Base-by-base conservation (phyloP, 441 rosid species). In the Corymbia citriodora region DNA sequence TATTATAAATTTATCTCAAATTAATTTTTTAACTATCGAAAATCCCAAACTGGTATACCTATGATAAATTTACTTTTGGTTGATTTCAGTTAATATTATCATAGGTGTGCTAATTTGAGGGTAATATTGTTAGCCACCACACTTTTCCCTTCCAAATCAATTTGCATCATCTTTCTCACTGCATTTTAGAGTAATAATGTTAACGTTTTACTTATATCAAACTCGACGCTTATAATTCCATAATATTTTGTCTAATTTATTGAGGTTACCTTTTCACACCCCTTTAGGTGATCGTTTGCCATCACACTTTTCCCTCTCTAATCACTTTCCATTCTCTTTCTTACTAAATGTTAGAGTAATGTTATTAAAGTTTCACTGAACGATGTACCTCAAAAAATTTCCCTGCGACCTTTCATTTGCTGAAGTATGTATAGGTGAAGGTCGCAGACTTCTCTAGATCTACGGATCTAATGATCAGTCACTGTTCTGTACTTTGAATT, bases 11-110 rank as follows among this genome's bases (percentile, higher is more conserved):
- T 21, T 9, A 57, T 57, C 5, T 0, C 9, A 55, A 55, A 9
- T 2, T 21, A 21, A 57, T 11, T 3, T 57, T 57, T 57, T 57
- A 9, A 57, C 23, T 0, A 9, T 57, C 0, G 9, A 57, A 57
- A 57, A 57, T 1, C 0, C 0, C 0, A 57, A 57, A 57, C 0
- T 9, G 1, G 0, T 57, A 21, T 5, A 21, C 0, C 23, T 1
- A 21, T 9, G 3, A 57, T 5, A 57, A 57, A 21, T 57, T 57
- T 57, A 21, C 12, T 11, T 0, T 55, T 0, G 2, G 27, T 55
- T 55, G 9, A 0, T 1, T 57, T 57, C 9, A 19, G 9, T 57
- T 21, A 57, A 57, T 57, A 57, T 57, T 21, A 0, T 57, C 5
- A 57, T 57, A 4, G 0, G 12, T 54, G 3, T 57, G 9, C 0